phyloP scores from a whole-genome alignment of 495 filamentous ascomycete genomes.

The Clohesyomyces aquaticus region DNA sequence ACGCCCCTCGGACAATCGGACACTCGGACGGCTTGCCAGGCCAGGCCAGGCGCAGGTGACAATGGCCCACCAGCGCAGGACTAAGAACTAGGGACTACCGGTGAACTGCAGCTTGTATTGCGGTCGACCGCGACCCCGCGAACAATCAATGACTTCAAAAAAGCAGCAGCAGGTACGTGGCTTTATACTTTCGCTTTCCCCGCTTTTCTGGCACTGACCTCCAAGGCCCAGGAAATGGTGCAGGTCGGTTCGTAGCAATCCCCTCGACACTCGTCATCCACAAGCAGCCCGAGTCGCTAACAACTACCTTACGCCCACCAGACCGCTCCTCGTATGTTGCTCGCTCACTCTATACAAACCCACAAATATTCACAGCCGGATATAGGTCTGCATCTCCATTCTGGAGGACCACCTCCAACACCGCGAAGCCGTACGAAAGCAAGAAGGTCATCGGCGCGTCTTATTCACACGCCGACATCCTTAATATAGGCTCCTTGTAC shows the following conservation, averaged over 20 bases:
- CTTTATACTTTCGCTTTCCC: conserved; percentile 1
- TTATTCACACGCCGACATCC: conserved; percentile 93
- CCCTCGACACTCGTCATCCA: conserved; percentile 26
- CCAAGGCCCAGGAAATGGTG: conserved; percentile 82
- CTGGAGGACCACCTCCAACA: conserved; percentile 69
- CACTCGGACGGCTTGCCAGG: too few species aligned
- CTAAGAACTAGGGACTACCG: too few species aligned
- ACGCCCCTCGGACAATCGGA: not conserved
- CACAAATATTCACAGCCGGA: not conserved
- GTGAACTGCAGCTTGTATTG: too few species aligned
- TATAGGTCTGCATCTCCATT: conserved; percentile 69
- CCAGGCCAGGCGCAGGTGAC: too few species aligned
- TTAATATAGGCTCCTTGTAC: conserved; percentile 80
- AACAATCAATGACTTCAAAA: conserved; percentile 42
- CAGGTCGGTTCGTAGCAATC: conserved; percentile 85
- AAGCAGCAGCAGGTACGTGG: conserved; percentile 38
- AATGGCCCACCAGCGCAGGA: too few species aligned
- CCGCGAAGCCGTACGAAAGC: conserved; percentile 63
- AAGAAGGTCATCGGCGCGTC: conserved; percentile 89
- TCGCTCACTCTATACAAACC: not conserved
- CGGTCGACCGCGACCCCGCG: not conserved
- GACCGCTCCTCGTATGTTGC: conserved; percentile 65
- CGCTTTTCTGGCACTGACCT: conserved; percentile 9
- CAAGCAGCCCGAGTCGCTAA: conserved; percentile 32
- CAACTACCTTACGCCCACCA: conserved; percentile 36